These are phyloP conservation scores for Stromatinia cepivora DNA, from an alignment of 2,329 filamentous ascomycete species.

Conservation along the genomic window DNA sequence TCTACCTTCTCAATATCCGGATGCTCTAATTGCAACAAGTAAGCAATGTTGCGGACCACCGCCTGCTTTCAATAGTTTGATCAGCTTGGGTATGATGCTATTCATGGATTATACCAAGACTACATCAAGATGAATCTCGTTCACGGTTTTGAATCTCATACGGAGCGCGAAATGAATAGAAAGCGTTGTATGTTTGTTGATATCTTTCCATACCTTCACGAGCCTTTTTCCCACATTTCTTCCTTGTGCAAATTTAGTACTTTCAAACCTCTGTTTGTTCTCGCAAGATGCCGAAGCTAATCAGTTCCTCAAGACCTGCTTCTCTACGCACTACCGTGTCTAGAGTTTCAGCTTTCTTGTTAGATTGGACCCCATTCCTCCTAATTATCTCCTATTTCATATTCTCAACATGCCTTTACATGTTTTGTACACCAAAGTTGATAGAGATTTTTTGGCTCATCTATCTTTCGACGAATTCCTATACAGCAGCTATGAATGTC, in stretches of 20 bases:
- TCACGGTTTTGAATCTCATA: not conserved
- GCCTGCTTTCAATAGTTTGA: slow-evolving; percentile 21
- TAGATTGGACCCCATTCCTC: slow-evolving; percentile 46
- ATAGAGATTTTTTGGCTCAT: slow-evolving; percentile 48
- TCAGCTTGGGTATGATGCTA: not conserved
- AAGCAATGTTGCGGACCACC: not conserved
- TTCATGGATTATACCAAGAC: not conserved
- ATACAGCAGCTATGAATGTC: slow-evolving; percentile 47
- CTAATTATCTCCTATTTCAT: slow-evolving; percentile 46
- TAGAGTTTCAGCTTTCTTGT: slow-evolving; percentile 19
- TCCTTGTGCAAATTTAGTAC: not conserved
- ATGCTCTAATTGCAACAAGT: not conserved
- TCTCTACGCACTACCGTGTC: not conserved
- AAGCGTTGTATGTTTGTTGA: not conserved
- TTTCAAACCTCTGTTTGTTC: not conserved
- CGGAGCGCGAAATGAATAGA: not conserved
- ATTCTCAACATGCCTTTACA: slow-evolving; percentile 46
- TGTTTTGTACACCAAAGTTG: slow-evolving; percentile 42
- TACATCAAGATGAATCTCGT: not conserved
- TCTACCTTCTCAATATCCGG: not conserved
- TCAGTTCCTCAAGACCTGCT: not conserved
- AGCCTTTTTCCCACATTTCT: not conserved
- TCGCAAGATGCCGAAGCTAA: slow-evolving; percentile 7
- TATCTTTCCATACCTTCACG: not conserved
- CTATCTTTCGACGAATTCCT: slow-evolving; percentile 47